Conservation (phyloP, 2,329 filamentous ascomycete genomes). For the Exophiala sideris region DNA sequence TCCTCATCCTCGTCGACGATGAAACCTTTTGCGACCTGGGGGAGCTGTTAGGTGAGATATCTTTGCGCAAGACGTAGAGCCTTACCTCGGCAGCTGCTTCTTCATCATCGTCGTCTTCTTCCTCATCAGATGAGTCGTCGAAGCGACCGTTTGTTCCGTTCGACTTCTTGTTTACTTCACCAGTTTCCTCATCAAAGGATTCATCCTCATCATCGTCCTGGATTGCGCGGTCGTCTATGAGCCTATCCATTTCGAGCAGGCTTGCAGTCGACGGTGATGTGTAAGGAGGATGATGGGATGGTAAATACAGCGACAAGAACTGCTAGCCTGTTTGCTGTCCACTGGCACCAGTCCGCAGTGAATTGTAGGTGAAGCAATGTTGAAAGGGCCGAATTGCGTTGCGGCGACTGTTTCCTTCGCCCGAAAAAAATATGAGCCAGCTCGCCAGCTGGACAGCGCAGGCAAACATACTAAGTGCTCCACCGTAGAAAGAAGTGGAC, state of each 20-base stretch:
- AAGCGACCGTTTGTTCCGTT: constrained; percentile 47
- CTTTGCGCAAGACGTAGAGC: constrained; percentile 4
- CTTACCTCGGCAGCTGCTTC: constrained; percentile 74
- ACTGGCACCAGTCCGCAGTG: too few species aligned
- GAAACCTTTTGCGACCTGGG: constrained; percentile 84
- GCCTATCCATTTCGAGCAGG: constrained; percentile 39
- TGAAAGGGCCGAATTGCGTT: too few species aligned
- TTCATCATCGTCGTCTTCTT: constrained; percentile 88
- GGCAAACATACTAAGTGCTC: too few species aligned
- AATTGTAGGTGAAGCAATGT: too few species aligned
- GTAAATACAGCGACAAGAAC: not conserved
- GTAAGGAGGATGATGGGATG: not conserved
- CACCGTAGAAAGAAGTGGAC: too few species aligned
- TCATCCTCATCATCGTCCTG: constrained; percentile 82
- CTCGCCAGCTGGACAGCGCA: too few species aligned
- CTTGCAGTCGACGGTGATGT: not conserved
- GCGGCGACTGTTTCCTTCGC: too few species aligned
- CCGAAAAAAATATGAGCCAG: too few species aligned
- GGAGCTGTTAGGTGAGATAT: constrained; percentile 11
- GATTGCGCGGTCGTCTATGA: constrained; percentile 82
- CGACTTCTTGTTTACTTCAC: constrained; percentile 49
- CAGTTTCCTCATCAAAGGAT: constrained; percentile 73
- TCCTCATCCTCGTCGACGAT: constrained; percentile 91
- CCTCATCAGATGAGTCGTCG: constrained; percentile 87
- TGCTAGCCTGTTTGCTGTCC: too few species aligned